Conservation (phyloP, 2,329 filamentous ascomycete genomes). For the Drechmeria coniospora region DNA sequence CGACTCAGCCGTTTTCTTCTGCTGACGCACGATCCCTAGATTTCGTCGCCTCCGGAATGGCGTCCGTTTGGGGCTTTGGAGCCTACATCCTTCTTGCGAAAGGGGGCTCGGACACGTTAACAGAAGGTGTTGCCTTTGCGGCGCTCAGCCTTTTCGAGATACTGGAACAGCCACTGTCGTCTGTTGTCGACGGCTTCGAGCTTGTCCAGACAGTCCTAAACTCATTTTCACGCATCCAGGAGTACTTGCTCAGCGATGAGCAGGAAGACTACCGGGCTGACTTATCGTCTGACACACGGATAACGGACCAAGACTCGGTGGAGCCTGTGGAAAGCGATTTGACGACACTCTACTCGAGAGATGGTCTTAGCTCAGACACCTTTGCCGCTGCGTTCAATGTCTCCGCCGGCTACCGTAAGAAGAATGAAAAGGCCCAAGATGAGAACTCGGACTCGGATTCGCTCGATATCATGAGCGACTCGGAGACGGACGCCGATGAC, state of each 20-base stretch:
- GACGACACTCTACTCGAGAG: no score
- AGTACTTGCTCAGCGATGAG: constrained; percentile 7
- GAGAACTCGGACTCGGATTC: background rate
- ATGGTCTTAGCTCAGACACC: no score
- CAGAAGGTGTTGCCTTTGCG: constrained; percentile 8
- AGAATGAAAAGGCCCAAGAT: no score
- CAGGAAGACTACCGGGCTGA: constrained; percentile 4
- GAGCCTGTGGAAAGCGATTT: background rate
- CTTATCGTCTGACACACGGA: constrained; percentile 1
- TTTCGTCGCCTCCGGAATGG: constrained; percentile 5
- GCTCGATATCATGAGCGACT: background rate
- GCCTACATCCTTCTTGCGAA: constrained; percentile 6
- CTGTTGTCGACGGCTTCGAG: constrained; percentile 7
- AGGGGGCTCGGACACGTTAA: constrained; percentile 5
- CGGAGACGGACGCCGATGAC: constrained; percentile 2
- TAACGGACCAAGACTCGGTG: background rate
- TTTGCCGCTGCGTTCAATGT: no score
- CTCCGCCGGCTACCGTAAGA: no score
- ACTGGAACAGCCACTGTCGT: constrained; percentile 8
- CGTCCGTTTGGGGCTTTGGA: constrained; percentile 8
- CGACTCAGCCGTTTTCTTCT: no score
- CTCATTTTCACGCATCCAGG: constrained; percentile 8
- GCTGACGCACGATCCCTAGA: no score
- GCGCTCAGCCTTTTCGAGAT: constrained; percentile 8
- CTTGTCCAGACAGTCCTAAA: constrained; percentile 8